These are phyloP conservation scores for Tetragonia tetragonoides DNA, from an alignment of 148 eudicot genomes.

Conservation along the genomic window DNA sequence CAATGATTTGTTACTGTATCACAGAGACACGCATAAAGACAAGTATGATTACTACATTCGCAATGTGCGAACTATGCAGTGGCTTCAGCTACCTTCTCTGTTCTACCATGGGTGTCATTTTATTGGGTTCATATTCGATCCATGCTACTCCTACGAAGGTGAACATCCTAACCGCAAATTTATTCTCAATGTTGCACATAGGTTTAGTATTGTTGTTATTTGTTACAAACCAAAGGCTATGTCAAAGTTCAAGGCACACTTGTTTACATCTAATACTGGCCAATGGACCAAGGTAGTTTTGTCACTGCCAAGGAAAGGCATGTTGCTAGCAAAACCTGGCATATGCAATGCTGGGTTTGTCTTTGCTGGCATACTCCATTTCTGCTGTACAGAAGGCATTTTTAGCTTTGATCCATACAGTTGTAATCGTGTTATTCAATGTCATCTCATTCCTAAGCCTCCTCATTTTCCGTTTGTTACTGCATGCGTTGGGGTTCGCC, in stretches of 20 bases:
- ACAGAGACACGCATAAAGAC: not conserved
- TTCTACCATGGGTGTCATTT: not conserved
- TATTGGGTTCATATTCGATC: not conserved
- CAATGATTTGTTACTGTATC: not conserved
- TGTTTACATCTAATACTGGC: not conserved
- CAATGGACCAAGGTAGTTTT: not conserved
- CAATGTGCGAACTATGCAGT: not conserved
- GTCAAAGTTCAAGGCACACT: not conserved
- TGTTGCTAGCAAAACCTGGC: not conserved
- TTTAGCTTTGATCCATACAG: not conserved
- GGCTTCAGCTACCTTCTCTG: not conserved
- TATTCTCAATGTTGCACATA: not conserved
- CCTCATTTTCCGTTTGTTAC: not conserved
- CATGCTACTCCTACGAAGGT: not conserved
- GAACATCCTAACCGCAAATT: not conserved
- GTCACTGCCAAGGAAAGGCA: not conserved
- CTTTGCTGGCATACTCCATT: not conserved
- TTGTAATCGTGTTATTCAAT: not conserved
- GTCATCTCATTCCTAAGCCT: not conserved
- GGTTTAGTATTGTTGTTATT: not conserved
- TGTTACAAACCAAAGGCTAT: not conserved
- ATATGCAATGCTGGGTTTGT: not conserved
- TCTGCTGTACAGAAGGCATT: not conserved
- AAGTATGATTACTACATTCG: not conserved
- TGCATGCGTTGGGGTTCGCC: not conserved